A percentile compares a stretch with the other conserved stretches of the same genome.
These are phyloP conservation scores for Amorphotheca resinae DNA, from an alignment of 495 filamentous ascomycete genomes.

Conservation along the genomic window DNA sequence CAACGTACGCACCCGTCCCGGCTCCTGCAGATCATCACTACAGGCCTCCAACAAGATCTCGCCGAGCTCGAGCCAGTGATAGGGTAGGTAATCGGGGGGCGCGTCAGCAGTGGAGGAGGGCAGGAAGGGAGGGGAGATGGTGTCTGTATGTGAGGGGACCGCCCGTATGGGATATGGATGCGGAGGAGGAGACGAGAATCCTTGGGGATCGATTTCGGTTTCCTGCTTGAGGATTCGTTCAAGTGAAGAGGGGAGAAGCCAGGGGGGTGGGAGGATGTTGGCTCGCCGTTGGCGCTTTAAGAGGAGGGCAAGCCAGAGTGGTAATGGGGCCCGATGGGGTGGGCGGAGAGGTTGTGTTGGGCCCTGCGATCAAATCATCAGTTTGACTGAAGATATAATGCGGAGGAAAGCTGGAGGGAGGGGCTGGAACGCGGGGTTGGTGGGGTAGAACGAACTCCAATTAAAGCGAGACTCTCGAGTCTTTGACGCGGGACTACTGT, in stretches of 20 bases:
- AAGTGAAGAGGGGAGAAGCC: conserved; percentile 68
- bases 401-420: conserved; percentile 1
- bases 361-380: conserved; percentile 42
- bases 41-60: conserved; percentile 77
- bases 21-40: conserved; percentile 68
- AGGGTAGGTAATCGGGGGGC: conserved; percentile 59
- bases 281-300: conserved; percentile 90
- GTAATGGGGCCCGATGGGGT: conserved; percentile 66
- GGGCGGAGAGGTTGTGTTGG: conserved; percentile 62
- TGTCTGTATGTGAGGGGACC: conserved; percentile 11
- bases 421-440: conserved; percentile 13
- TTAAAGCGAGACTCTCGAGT: conserved; percentile 70
- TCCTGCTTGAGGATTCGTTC: conserved; percentile 66
- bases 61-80: conserved; percentile 85
- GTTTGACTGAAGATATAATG: background rate
- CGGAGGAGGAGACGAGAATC: conserved; percentile 65
- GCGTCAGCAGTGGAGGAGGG: conserved; percentile 45
- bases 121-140: conserved; percentile 46
- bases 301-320: conserved; percentile 94
- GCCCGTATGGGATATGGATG: conserved; percentile 32
- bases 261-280: conserved; percentile 83
- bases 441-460: conserved; percentile 52
- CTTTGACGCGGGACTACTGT: conserved; percentile 86
- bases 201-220: conserved; percentile 44
- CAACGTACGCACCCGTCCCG: conserved; percentile 60